These are phyloP conservation scores for Datisca glomerata DNA, from an alignment of 306 rosid genomes.

Conservation along the genomic window DNA sequence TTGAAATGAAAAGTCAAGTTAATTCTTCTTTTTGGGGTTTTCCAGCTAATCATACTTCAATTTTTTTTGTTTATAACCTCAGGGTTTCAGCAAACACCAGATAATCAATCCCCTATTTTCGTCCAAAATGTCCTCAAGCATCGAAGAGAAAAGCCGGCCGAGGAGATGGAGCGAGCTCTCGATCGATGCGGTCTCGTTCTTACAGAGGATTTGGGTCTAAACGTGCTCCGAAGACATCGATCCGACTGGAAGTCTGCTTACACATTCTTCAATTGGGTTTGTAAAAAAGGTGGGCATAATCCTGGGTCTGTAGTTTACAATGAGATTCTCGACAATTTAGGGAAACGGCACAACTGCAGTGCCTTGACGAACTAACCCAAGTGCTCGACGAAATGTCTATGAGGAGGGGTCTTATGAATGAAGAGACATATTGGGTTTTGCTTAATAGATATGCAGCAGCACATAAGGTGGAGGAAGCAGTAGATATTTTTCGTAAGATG, in stretches of 20 bases:
- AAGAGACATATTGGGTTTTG: conserved; percentile 29
- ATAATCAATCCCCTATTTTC: conserved; percentile 18
- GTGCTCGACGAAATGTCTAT: conserved; percentile 62
- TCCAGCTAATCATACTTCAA: too few relatives aligned
- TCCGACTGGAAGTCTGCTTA: conserved; percentile 64
- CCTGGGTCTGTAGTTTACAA: conserved; percentile 41
- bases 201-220: conserved; percentile 33
- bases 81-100: conserved; percentile 5
- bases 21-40: too few relatives aligned
- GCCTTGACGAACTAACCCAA: conserved; percentile 38
- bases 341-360: conserved; percentile 35
- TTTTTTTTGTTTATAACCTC: too few relatives aligned
- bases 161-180: conserved; percentile 46
- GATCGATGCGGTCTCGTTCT: conserved; percentile 26
- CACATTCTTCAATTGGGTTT: conserved; percentile 55
- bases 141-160: conserved; percentile 43
- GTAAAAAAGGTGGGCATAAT: conserved; percentile 11
- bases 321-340: conserved; percentile 47
- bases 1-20: too few relatives aligned
- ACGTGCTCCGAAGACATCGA: conserved; percentile 50
- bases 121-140: conserved; percentile 50
- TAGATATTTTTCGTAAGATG: conserved; percentile 31
- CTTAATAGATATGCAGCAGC: conserved; percentile 45
- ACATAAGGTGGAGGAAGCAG: conserved; percentile 54
- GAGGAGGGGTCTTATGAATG: conserved; percentile 33